Evolutionary conservation across 1,284 basidiomycete genomes (phyloP), one percentile per base, ranked within the genome.

Genomic region (Tylopilus sp.): DNA sequence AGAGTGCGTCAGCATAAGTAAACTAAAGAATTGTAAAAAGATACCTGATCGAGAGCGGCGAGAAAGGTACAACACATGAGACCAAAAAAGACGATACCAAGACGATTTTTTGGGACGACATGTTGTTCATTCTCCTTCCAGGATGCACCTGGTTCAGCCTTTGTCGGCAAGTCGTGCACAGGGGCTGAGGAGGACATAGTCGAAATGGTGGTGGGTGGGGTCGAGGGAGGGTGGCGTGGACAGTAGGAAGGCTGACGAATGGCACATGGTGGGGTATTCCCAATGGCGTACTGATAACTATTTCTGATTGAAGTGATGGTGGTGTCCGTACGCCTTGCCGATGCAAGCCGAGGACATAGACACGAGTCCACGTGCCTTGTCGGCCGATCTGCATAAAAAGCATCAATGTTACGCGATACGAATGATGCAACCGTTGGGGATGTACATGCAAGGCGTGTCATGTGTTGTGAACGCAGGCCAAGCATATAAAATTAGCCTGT

Each of bases 31-130:
- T 19, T 22, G 7, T 41, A 12, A 39, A 41, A 32, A 71, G 71
- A 61, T 64, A 87, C 87, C 79, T 89, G 87, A 71, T 89, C 88
- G 57, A 89, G 80, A 15, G 87, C 86, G 22, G 86, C 86, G 44
- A 92, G 77, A 70, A 91, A 91, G 12, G 84, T 79, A 32, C 79
- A 79, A 44, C 83, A 79, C 82, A 88, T 88, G 44, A 90, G 75
- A n/a, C 86, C 87, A 51, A 80, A 71, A 64, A 88, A 87, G 6
- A 90, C 88, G 16, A 90, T 76, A 19, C 79, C 68, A 32, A 91
- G 75, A 22, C 82, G 81, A 74, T 89, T 89, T 64, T 87, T 81
- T 8, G 88, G 89, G 3, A 89, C 70, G 16, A 83, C 73, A 60
- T 89, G 87, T 9, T 81, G 79, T 65, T 90, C 89, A 18, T 81